phyloP scores from a whole-genome alignment of 768 basidiomycete genomes.

The Leccinellum albellum region DNA sequence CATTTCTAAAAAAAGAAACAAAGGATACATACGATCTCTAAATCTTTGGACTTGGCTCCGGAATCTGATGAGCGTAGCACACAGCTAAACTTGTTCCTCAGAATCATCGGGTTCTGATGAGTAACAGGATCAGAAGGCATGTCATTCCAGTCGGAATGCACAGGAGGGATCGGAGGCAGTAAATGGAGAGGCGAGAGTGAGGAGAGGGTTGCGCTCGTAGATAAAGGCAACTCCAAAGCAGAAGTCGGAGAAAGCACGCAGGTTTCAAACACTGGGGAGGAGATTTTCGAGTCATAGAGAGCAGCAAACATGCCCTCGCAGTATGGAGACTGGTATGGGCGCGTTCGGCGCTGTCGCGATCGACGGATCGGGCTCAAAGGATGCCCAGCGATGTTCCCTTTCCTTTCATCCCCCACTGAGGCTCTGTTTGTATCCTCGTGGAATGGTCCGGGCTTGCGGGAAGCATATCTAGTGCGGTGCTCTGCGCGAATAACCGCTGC shows the following conservation, averaged over 20 bases:
- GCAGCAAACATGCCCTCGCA: slow-evolving; percentile 13
- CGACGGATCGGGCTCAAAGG: slow-evolving; percentile 26
- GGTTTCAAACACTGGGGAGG: slow-evolving; percentile 5
- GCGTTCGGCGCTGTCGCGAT: slow-evolving; percentile 28
- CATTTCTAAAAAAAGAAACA: neutral
- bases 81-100: slow-evolving; percentile 6
- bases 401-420: slow-evolving; percentile 28
- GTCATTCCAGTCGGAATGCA: neutral
- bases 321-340: slow-evolving; percentile 3
- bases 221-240: slow-evolving; percentile 1
- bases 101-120: slow-evolving; percentile 15
- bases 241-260: neutral
- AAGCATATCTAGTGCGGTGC: slow-evolving; percentile 29
- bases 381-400: slow-evolving; percentile 34
- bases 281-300: neutral
- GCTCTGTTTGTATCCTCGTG: slow-evolving; percentile 16
- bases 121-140: neutral
- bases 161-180: slow-evolving; percentile 15
- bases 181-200: slow-evolving; percentile 13
- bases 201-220: slow-evolving; percentile 8
- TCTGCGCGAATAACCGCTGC: slow-evolving; percentile 26
- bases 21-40: slow-evolving; percentile 27
- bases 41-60: slow-evolving; percentile 20
- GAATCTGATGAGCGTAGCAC: slow-evolving; percentile 22
- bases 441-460: slow-evolving; percentile 28